Evolutionary conservation across 2,329 filamentous ascomycete genomes (phyloP).

Genomic region (Sclerotinia borealis): DNA sequence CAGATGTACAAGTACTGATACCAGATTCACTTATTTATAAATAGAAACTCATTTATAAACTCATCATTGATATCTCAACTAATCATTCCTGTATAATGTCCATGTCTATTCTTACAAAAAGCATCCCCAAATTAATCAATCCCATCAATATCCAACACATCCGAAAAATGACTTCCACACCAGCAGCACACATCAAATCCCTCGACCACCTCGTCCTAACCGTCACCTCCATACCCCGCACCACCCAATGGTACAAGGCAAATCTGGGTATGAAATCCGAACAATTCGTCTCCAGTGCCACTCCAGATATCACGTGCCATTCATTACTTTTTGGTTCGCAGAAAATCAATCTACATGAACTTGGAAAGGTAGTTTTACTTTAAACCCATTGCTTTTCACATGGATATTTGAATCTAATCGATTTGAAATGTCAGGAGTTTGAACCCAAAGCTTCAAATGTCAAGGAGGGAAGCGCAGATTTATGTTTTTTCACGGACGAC

Average conservation of each 20-base stretch:
- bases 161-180: conserved; percentile 10
- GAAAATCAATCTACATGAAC: conserved; percentile 57
- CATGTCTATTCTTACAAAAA: neutral
- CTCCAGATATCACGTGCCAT: conserved; percentile 37
- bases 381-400: neutral
- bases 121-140: neutral
- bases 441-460: conserved; percentile 51
- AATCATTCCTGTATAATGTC: neutral
- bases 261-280: conserved; percentile 52
- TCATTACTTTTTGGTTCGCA: conserved; percentile 51
- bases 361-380: conserved; percentile 35
- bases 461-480: conserved; percentile 50
- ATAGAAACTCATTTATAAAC: too few relatives aligned
- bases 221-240: conserved; percentile 43
- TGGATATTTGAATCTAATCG: neutral
- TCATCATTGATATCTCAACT: neutral
- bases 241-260: conserved; percentile 48
- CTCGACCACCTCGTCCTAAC: conserved; percentile 58
- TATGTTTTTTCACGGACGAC: conserved; percentile 53
- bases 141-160: neutral
- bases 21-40: too few relatives aligned
- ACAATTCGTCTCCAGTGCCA: conserved; percentile 41
- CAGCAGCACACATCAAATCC: conserved; percentile 23
- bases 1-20: neutral
- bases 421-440: conserved; percentile 39